Conservation (phyloP, 805 yeast genomes). For the Saccharomycopsis lassenensis region DNA sequence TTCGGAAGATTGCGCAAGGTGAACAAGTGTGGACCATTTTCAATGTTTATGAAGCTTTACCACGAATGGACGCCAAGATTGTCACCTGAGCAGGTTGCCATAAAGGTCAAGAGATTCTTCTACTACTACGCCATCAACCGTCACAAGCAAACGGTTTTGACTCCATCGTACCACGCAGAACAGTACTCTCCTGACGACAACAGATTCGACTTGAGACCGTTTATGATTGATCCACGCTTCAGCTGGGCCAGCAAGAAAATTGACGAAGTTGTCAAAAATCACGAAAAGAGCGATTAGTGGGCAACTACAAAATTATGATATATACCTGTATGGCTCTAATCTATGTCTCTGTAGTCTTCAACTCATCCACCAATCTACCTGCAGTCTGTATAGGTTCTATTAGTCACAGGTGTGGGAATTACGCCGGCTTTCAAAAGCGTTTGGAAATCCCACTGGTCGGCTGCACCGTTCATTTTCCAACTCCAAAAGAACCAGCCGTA, state of each 20-base stretch:
- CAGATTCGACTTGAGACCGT: constrained; percentile 93
- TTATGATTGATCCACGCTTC: constrained; percentile 80
- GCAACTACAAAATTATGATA: too few relatives aligned
- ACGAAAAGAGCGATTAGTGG: neutral
- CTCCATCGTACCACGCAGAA: constrained; percentile 97
- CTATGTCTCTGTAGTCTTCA: too few relatives aligned
- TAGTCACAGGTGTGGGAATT: constrained; percentile 51
- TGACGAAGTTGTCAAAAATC: constrained; percentile 48
- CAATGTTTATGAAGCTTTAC: constrained; percentile 81
- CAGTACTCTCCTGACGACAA: constrained; percentile 98
- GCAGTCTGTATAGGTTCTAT: constrained; percentile 34
- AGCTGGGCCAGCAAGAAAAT: constrained; percentile 85
- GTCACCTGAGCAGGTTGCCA: constrained; percentile 78
- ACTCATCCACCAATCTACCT: too few relatives aligned
- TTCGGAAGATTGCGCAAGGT: constrained; percentile 89
- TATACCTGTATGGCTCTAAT: too few relatives aligned
- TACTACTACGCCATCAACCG: constrained; percentile 91
- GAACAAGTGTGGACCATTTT: constrained; percentile 91
- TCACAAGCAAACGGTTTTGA: constrained; percentile 94
- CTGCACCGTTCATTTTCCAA: constrained; percentile 53
- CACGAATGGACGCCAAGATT: constrained; percentile 88
- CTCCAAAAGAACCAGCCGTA: constrained; percentile 70
- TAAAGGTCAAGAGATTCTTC: constrained; percentile 85
- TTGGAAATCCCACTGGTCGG: constrained; percentile 57
- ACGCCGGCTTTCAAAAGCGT: constrained; percentile 37